Base-by-base conservation (phyloP, 1,284 basidiomycete species). In the Schizophyllum amplum region DNA sequence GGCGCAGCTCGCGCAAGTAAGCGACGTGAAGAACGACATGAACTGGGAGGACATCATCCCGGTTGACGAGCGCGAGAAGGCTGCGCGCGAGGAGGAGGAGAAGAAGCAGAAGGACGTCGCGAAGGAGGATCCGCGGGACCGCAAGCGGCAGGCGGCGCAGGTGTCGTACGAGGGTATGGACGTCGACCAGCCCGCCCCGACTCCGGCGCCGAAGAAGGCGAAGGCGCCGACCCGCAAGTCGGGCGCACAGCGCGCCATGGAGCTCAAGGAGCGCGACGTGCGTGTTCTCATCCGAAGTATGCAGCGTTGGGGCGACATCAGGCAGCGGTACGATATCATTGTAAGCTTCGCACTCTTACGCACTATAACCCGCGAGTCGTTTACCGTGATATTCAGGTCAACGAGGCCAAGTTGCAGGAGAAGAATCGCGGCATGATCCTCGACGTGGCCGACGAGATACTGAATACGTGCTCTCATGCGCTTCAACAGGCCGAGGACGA, bases 41-140 rank as follows among this genome's bases (percentile, higher is more conserved):
- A 92, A 77, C 68, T 99, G 97, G 97, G 97, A 99, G 68, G 97
- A 99, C 64, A 99, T 99, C 68, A 99, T 99, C 64, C 97, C 97
- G 6, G 73, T 90, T 11, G 93, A 96, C 46, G 94, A 95, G 66
- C 88, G 97, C 5, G 86, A 90, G 69, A 87, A 86, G 70, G 84
- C 89, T 52, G 92, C 95, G 61, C 27, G 27, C 13, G 82, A 84
- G 52, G 92, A 93, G 62, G 90, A 86, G 63, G 82, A 85, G 61
- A 76, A 80, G 56, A 84, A 82, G 67, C 81, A 80, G 53, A 86
- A 87, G 65, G 88, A 91, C 62, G 77, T 75, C 55, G 74, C 83
- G 1, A 79, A 83, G 64, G 86, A 90, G 59, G 27, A 33, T 13
- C 5, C 27, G 27, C 5, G 13, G 27, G 75, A 81, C 46, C 81